phyloP scores from a whole-genome alignment of 2,329 filamentous ascomycete species.

The Penicillium sp. region DNA sequence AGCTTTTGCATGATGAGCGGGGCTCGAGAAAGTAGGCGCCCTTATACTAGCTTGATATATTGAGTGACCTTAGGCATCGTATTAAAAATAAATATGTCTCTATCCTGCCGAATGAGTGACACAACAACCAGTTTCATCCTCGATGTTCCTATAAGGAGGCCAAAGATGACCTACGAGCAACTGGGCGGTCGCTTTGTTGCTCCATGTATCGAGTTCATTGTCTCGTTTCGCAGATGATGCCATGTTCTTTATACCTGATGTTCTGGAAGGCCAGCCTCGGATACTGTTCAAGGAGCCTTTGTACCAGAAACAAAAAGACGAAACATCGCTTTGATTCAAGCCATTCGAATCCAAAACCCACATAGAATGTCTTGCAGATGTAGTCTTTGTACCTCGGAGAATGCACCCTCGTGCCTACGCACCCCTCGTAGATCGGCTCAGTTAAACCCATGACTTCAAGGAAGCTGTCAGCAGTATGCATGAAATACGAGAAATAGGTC shows the following conservation, averaged over 20 bases:
- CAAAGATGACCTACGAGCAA: neutral
- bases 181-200: neutral
- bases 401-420: too few species aligned
- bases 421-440: too few species aligned
- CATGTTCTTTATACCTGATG: too few species aligned
- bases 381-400: too few species aligned
- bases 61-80: neutral
- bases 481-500: neutral
- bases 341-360: too few species aligned
- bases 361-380: too few species aligned
- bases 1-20: neutral
- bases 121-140: neutral
- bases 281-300: too few species aligned
- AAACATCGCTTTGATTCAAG: too few species aligned
- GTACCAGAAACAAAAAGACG: too few species aligned
- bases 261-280: too few species aligned
- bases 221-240: neutral
- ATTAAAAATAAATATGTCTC: neutral
- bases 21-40: neutral
- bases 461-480: neutral
- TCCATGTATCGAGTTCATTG: neutral
- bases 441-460: neutral
- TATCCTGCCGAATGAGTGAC: neutral
- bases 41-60: neutral
- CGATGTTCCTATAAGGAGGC: neutral